A percentile compares a stretch with the other conserved stretches of the same genome.
phyloP scores from a whole-genome alignment of 2,329 filamentous ascomycete species.

The Mycosphaerella arachidis region DNA sequence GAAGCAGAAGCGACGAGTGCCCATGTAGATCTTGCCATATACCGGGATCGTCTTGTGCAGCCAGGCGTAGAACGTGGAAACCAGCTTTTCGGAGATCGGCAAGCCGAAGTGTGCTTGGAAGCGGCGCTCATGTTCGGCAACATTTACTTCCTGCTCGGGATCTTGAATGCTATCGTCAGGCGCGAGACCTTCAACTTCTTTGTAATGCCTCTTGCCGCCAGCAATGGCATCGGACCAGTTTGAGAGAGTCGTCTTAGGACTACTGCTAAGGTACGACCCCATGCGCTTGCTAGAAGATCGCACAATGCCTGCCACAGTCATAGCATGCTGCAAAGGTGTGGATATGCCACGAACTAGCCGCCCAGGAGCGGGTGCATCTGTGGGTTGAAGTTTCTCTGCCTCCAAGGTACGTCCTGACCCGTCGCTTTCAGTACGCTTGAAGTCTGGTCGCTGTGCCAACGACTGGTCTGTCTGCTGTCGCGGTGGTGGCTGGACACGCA shows the following conservation, averaged over 20 bases:
- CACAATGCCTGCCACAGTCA: conserved; percentile 19
- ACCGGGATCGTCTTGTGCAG: conserved; percentile 84
- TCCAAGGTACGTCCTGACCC: conserved; percentile 16
- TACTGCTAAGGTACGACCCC: conserved; percentile 62
- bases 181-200: conserved; percentile 60
- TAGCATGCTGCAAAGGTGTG: conserved; percentile 18
- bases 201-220: conserved; percentile 84
- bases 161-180: conserved; percentile 61
- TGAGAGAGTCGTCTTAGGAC: conserved; percentile 93
- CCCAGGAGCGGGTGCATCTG: conserved; percentile 10
- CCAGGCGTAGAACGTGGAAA: conserved; percentile 87
- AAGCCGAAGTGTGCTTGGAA: conserved; percentile 89
- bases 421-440: conserved; percentile 11
- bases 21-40: conserved; percentile 95
- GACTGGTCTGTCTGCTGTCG: conserved; percentile 25
- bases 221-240: conserved; percentile 98
- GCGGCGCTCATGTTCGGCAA: conserved; percentile 55
- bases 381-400: conserved; percentile 2
- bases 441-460: conserved; percentile 2
- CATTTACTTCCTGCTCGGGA: conserved; percentile 53
- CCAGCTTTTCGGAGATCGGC: conserved; percentile 74
- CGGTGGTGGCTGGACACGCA: conserved; percentile 27
- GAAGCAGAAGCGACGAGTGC: conserved; percentile 84
- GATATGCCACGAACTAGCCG: conserved; percentile 20
- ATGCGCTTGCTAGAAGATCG: conserved; percentile 70